A percentile compares a stretch with the other conserved stretches of the same genome.
phyloP scores from a whole-genome alignment of 2,329 filamentous ascomycete genomes.

The Knoxdaviesia proteae region DNA sequence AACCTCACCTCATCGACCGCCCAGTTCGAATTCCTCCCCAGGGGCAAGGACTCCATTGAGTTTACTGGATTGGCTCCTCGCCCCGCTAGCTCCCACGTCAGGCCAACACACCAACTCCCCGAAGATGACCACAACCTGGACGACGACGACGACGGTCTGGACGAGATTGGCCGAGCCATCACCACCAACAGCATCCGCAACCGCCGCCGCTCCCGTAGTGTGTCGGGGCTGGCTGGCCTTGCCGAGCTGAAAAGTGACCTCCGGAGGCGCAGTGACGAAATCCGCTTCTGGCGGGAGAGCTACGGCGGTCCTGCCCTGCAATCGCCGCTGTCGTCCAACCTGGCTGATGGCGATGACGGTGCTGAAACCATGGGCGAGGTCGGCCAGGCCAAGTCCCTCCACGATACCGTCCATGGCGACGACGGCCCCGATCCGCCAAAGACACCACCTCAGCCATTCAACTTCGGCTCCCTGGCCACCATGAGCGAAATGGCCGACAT shows the following conservation, averaged over 20 bases:
- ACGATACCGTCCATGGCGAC: not conserved
- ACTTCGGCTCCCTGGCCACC: slow-evolving; percentile 26
- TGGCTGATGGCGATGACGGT: slow-evolving; percentile 15
- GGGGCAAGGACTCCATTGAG: slow-evolving; percentile 13
- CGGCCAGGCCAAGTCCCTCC: slow-evolving; percentile 12
- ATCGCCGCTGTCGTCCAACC: slow-evolving; percentile 28
- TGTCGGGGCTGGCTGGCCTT: slow-evolving; percentile 30
- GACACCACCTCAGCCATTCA: slow-evolving; percentile 28
- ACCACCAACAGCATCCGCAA: slow-evolving; percentile 29
- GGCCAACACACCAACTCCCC: too few relatives aligned
- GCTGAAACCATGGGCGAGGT: slow-evolving; percentile 11
- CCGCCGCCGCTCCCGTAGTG: slow-evolving; percentile 35
- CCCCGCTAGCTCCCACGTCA: slow-evolving; percentile 27
- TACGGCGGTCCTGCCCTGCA: slow-evolving; percentile 25
- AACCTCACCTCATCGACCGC: slow-evolving; percentile 14
- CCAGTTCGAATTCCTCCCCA: slow-evolving; percentile 17
- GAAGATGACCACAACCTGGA: too few relatives aligned
- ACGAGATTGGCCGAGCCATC: slow-evolving; percentile 41
- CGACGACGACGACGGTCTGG: slow-evolving; percentile 19
- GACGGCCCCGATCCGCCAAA: slow-evolving; percentile 12
- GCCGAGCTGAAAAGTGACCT: slow-evolving; percentile 12
- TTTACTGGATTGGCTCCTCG: slow-evolving; percentile 36
- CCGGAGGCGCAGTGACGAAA: slow-evolving; percentile 40
- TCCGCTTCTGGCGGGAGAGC: slow-evolving; percentile 42
- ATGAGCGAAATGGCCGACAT: slow-evolving; percentile 28